Percentiles rank a stretch among this genome's conserved stretches.
phyloP scores from a whole-genome alignment of 208 protist species.

The Tritrichomonas musculus region DNA sequence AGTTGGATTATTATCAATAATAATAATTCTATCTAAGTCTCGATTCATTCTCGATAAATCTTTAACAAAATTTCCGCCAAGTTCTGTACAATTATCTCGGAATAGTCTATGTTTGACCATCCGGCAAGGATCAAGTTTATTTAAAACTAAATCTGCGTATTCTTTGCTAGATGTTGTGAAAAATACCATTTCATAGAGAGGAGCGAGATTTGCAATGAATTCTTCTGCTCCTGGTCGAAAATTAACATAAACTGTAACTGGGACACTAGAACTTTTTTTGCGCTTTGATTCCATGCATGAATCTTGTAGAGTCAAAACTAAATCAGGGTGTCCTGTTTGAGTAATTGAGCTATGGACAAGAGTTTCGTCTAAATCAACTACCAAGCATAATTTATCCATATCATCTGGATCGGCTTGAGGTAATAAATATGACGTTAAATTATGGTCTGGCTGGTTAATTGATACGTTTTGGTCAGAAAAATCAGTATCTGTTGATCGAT shows the following conservation, averaged over 20 bases:
- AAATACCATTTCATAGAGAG: not conserved
- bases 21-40: not conserved
- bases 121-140: not conserved
- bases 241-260: not conserved
- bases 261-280: too few relatives aligned
- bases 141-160: not conserved
- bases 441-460: not conserved
- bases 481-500: too few relatives aligned
- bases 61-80: not conserved
- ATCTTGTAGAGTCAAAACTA: too few relatives aligned
- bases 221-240: not conserved
- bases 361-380: slow-evolving; percentile 22
- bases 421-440: not conserved
- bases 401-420: not conserved
- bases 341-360: slow-evolving; percentile 7
- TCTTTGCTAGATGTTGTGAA: not conserved
- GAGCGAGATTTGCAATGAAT: not conserved
- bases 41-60: not conserved
- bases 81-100: not conserved
- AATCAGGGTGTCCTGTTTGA: not conserved
- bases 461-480: too few relatives aligned
- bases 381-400: not conserved
- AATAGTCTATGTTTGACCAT: not conserved
- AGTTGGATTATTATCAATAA: slow-evolving; percentile 20
- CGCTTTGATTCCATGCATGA: too few relatives aligned